Conservation (phyloP, 1,139 yeast species). For the Candida mesenterica region DNA sequence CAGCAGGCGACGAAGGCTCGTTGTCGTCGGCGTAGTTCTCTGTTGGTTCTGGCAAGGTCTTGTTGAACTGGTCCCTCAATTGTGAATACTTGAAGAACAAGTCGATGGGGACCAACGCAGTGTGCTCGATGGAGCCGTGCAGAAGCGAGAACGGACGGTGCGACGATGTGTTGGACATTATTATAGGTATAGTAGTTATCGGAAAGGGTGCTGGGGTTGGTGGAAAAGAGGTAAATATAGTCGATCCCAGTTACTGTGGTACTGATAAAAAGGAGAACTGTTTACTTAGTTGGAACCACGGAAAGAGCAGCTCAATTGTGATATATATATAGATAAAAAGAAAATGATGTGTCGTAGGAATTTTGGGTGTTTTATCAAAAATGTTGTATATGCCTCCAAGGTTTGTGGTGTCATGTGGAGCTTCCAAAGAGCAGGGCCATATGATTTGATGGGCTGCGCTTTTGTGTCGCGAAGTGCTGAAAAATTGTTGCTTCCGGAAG, state of each 20-base stretch:
- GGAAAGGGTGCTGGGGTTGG: conserved; percentile 1
- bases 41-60: conserved; percentile 75
- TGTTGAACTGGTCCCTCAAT: conserved; percentile 80
- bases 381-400: conserved; percentile 3
- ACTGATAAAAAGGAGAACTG: conserved; percentile 7
- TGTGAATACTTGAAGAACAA: conserved; percentile 81
- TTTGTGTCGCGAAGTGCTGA: too few species aligned
- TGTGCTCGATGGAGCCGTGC: conserved; percentile 87
- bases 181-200: neutral
- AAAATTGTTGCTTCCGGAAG: too few species aligned
- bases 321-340: neutral
- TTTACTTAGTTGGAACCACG: too few species aligned
- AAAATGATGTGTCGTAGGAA: too few species aligned
- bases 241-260: conserved; percentile 6
- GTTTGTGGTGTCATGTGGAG: too few species aligned
- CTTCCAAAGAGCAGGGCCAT: too few species aligned
- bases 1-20: conserved; percentile 87
- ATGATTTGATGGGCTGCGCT: too few species aligned
- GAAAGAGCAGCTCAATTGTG: neutral
- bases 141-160: conserved; percentile 72
- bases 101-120: conserved; percentile 80
- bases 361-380: conserved; percentile 1
- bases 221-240: neutral
- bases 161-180: conserved; percentile 20
- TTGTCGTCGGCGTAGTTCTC: conserved; percentile 85